A percentile compares a stretch with the other conserved stretches of the same genome.
Conservation (phyloP, 495 filamentous ascomycete species). For the Tuber magnatum region DNA sequence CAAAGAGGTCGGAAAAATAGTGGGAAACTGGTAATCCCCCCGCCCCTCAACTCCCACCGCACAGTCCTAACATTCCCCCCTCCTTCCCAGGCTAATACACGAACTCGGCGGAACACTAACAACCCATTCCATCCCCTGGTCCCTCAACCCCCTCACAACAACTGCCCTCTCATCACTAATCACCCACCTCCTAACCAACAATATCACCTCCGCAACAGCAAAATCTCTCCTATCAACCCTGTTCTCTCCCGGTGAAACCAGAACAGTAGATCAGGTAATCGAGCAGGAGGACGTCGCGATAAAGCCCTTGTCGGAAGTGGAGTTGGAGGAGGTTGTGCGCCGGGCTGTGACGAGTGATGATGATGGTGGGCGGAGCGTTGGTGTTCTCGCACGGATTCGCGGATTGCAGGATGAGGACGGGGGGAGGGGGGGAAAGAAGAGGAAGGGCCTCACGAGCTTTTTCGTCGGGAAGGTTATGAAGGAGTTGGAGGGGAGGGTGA, state of each 20-base stretch:
- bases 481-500: slow-evolving; percentile 65
- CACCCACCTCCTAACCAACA: slow-evolving; percentile 44
- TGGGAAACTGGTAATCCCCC: slow-evolving; percentile 39
- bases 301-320: slow-evolving; percentile 51
- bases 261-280: slow-evolving; percentile 55
- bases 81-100: slow-evolving; percentile 54
- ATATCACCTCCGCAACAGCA: slow-evolving; percentile 39
- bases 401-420: slow-evolving; percentile 51
- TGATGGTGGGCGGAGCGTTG: slow-evolving; percentile 48
- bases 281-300: slow-evolving; percentile 60
- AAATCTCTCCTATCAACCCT: slow-evolving; percentile 33
- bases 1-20: slow-evolving; percentile 25
- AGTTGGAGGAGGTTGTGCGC: slow-evolving; percentile 55
- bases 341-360: slow-evolving; percentile 40
- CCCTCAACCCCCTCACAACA: slow-evolving; percentile 36
- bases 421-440: slow-evolving; percentile 65
- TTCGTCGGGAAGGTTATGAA: slow-evolving; percentile 90
- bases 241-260: slow-evolving; percentile 43
- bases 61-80: slow-evolving; percentile 55
- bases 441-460: slow-evolving; percentile 71
- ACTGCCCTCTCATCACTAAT: not conserved
- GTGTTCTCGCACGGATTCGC: slow-evolving; percentile 63
- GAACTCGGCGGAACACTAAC: slow-evolving; percentile 72
- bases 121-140: slow-evolving; percentile 50
- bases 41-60: slow-evolving; percentile 9